phyloP scores from a whole-genome alignment of 208 protist species.

The Kentomonas sorsogonicus region DNA sequence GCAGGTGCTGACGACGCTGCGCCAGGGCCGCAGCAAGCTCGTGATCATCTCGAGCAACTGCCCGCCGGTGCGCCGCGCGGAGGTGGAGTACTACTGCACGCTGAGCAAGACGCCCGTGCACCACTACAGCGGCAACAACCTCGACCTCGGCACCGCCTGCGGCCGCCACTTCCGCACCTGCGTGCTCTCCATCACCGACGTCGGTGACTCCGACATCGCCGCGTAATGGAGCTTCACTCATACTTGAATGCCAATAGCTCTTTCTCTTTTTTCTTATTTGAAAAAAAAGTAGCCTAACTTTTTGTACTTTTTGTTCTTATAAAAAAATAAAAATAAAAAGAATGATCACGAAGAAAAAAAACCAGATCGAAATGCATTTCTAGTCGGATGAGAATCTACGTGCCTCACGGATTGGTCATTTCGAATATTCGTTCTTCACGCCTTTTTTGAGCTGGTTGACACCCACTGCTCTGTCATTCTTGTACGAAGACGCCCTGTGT shows the following conservation, averaged over 20 bases:
- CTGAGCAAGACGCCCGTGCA: slow-evolving; percentile 98
- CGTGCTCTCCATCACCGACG: slow-evolving; percentile 96
- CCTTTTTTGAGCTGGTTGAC: no score
- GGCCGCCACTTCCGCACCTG: slow-evolving; percentile 98
- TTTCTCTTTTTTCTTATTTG: slow-evolving; percentile 17
- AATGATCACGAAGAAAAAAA: slow-evolving; percentile 1
- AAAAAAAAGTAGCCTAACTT: neutral
- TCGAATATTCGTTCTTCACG: no score
- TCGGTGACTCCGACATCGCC: slow-evolving; percentile 95
- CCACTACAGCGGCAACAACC: slow-evolving; percentile 98
- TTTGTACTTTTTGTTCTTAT: neutral
- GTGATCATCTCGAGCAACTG: slow-evolving; percentile 98
- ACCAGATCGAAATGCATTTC: slow-evolving; percentile 4
- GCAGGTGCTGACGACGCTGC: slow-evolving; percentile 96
- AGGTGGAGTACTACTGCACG: slow-evolving; percentile 99
- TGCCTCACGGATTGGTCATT: no score
- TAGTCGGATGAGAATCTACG: no score
- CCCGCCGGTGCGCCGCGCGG: slow-evolving; percentile 97
- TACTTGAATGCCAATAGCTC: slow-evolving; percentile 14
- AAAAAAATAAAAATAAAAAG: neutral
- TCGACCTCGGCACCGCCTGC: slow-evolving; percentile 99
- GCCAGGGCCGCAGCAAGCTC: slow-evolving; percentile 96
- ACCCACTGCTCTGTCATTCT: no score
- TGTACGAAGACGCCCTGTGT: no score
- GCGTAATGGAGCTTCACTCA: slow-evolving; percentile 30